A percentile compares a stretch with the other conserved stretches of the same genome.
Evolutionary conservation across 306 rosid species (phyloP).

Genomic region (Mimosa bimucronata): DNA sequence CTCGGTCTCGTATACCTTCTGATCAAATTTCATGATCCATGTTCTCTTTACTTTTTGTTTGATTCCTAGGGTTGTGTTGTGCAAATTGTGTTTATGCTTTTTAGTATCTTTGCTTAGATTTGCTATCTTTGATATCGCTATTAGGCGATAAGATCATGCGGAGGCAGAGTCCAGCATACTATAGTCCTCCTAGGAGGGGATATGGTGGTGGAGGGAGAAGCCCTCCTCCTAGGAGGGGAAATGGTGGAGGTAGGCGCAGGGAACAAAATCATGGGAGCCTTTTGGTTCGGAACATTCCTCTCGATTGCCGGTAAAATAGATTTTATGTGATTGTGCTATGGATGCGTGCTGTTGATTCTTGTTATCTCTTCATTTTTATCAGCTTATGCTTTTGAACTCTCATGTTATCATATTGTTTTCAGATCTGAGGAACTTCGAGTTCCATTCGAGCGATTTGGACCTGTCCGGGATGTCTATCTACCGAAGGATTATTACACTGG

Average conservation of each 20-base stretch:
- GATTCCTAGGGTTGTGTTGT: neutral
- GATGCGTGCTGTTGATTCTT: constrained; percentile 10
- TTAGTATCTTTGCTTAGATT: neutral
- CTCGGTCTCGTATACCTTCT: too few species aligned
- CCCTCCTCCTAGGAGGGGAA: constrained; percentile 54
- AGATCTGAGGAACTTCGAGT: constrained; percentile 86
- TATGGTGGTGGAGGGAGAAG: constrained; percentile 77
- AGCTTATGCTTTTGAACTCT: neutral
- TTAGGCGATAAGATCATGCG: constrained; percentile 61
- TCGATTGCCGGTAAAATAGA: constrained; percentile 63
- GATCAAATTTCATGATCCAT: neutral
- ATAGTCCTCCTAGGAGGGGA: constrained; percentile 92
- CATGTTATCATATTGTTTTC: constrained; percentile 14
- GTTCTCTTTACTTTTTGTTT: neutral
- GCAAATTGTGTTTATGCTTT: neutral
- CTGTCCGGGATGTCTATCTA: constrained; percentile 91
- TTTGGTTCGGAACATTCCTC: constrained; percentile 94
- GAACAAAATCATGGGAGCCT: constrained; percentile 82
- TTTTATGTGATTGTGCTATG: neutral
- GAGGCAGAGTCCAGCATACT: constrained; percentile 91
- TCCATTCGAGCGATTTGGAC: constrained; percentile 91
- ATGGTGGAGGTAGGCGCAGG: constrained; percentile 74
- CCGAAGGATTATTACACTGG: constrained; percentile 96
- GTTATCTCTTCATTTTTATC: neutral
- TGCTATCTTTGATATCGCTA: too few species aligned